Percentiles rank a stretch among this genome's conserved stretches.
Evolutionary conservation across 768 basidiomycete species (phyloP).

Genomic region (Boletus coccyginus): DNA sequence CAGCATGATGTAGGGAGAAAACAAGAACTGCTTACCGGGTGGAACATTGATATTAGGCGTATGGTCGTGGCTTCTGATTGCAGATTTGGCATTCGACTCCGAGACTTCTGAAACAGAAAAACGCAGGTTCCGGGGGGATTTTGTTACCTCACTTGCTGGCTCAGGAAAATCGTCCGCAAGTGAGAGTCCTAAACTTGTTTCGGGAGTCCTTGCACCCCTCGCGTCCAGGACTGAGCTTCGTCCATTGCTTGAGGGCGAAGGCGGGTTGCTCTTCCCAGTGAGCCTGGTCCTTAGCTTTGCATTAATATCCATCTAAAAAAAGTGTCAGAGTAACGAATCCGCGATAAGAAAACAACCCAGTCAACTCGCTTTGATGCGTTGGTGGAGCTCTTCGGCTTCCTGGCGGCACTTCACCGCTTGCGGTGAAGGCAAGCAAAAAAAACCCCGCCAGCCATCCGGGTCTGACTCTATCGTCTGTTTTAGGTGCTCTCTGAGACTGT

Average conservation of each 20-base stretch:
- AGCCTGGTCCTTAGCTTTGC: conserved; percentile 1
- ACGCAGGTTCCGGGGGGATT: neutral
- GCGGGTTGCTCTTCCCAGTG: neutral
- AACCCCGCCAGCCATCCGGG: neutral
- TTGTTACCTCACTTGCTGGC: neutral
- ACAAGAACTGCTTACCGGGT: neutral
- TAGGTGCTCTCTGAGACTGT: conserved; percentile 9
- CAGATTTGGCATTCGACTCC: neutral
- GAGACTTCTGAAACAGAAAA: neutral
- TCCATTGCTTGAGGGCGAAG: neutral
- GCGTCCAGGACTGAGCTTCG: neutral
- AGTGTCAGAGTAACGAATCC: neutral
- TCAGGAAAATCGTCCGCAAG: neutral
- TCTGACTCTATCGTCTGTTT: neutral
- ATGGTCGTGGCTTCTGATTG: neutral
- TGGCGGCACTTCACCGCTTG: neutral
- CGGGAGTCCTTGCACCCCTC: neutral
- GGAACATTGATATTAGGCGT: neutral
- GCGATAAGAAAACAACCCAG: neutral
- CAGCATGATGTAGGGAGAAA: neutral
- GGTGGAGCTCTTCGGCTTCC: conserved; percentile 2
- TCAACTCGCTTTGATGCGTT: conserved; percentile 3
- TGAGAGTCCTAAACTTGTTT: neutral
- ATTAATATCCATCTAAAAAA: conserved; percentile 3
- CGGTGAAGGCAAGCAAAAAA: conserved; percentile 10